Base-by-base conservation (phyloP, 371 early-diverging fungal genomes). In the Saksenaea vasiformis region DNA sequence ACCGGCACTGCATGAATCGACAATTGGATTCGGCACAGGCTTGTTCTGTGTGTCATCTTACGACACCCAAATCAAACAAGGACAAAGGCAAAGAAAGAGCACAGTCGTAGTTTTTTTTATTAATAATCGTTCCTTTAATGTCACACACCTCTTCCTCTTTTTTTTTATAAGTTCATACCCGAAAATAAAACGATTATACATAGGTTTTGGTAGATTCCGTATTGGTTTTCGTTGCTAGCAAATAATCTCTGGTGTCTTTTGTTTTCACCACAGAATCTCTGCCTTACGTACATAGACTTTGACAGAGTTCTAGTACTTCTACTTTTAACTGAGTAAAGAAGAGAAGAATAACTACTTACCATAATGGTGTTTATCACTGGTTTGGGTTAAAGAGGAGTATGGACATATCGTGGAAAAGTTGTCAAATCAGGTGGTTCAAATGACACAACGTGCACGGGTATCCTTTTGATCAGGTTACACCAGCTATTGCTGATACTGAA, bases 1-100 rank as follows among this genome's bases (percentile, higher is more conserved):
- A 88, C 65, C 79, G 76, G 15, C 79, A 82, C 22, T 88, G 88
- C 39, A 64, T 86, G 11, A 77, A 85, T 38, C 39, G 64, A 27
- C 80, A 79, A 36, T 19, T 66, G 2, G 70, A 63, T 19, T 65
- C 61, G 14, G 13, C 56, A 11, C 56, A 69, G 24, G 74, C 67
- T 31, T 73, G 74, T 63, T 54, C 58, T 27, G 61, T 68, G 10
- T 73, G 74, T 61, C 71, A 73, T 10, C 62, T 70, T 54, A 71
- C 68, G 27, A 60, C 26, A 60, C 43, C 61, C 66, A 27, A 62
- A 28, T 3, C 39, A 41, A 27, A 47, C 17, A 14, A 41, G 43
- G n/a, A 41, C 22, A 47, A 47, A 22, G 63, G 39, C 63, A 62
- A 56, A 15, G 41, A 56, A 55, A 62, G 35, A 26, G 56, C 56